phyloP scores from a whole-genome alignment of 2,329 filamentous ascomycete genomes.

The Diplocarpon mali region DNA sequence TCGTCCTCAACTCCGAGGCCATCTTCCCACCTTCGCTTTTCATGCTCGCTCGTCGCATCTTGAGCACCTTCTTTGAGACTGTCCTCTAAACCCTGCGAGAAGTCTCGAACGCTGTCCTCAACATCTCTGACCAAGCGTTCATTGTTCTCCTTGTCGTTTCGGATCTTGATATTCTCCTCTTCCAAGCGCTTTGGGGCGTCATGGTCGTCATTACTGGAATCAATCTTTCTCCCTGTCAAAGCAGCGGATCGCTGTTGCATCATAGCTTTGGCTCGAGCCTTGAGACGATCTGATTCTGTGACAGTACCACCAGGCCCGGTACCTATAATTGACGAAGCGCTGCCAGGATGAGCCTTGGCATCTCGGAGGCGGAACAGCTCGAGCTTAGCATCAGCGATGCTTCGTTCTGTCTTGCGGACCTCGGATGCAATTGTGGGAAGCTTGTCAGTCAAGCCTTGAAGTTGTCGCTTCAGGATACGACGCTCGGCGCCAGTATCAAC shows the following conservation, averaged over 20 bases:
- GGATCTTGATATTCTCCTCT: constrained; percentile 71
- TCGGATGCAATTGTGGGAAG: constrained; percentile 87
- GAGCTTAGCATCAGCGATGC: constrained; percentile 81
- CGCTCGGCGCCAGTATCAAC: constrained; percentile 83
- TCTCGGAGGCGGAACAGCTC: constrained; percentile 91
- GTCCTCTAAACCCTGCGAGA: constrained; percentile 74
- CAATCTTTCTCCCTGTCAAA: constrained; percentile 72
- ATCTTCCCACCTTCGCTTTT: constrained; percentile 90
- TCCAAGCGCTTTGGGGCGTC: constrained; percentile 79
- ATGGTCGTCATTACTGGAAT: constrained; percentile 56
- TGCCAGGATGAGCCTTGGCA: constrained; percentile 79
- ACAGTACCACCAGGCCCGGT: constrained; percentile 84
- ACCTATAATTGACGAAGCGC: constrained; percentile 71
- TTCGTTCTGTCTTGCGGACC: constrained; percentile 80
- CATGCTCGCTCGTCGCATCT: constrained; percentile 72
- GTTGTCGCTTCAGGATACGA: constrained; percentile 73
- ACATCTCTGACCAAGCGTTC: constrained; percentile 96
- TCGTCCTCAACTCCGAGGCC: constrained; percentile 92
- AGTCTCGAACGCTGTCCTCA: constrained; percentile 88
- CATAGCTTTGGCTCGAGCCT: constrained; percentile 91
- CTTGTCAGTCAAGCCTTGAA: constrained; percentile 80
- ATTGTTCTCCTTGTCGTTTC: constrained; percentile 82
- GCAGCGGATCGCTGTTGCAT: constrained; percentile 97
- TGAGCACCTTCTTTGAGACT: constrained; percentile 72
- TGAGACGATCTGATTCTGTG: constrained; percentile 88